Conservation (phyloP, 1,284 basidiomycete genomes). For the Ustilago curta region DNA sequence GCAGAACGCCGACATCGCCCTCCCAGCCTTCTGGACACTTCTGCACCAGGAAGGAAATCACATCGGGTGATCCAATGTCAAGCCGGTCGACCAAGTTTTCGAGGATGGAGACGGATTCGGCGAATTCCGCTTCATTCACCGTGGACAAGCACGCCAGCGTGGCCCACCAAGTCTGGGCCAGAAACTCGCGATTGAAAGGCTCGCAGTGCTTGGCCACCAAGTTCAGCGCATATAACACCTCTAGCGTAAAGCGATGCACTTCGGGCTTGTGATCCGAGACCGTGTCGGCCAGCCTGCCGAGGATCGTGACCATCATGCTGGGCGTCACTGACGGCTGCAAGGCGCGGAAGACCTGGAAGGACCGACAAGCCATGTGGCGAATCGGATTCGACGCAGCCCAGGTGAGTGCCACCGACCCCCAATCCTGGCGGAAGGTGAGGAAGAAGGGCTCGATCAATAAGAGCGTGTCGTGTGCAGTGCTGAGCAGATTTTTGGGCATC, state of each 20-base stretch:
- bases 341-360: conserved; percentile 88
- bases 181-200: conserved; percentile 74
- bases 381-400: conserved; percentile 92
- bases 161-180: conserved; percentile 90
- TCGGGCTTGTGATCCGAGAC: conserved; percentile 79
- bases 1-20: conserved; percentile 76
- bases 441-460: conserved; percentile 35
- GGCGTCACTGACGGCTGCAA: conserved; percentile 81
- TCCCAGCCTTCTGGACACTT: conserved; percentile 82
- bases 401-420: conserved; percentile 82
- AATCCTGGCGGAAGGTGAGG: conserved; percentile 75
- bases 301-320: conserved; percentile 80
- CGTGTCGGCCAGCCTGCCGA: conserved; percentile 86
- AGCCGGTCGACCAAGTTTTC: conserved; percentile 79
- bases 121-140: conserved; percentile 84
- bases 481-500: conserved; percentile 41
- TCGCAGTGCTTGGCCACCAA: conserved; percentile 76
- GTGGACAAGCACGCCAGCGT: conserved; percentile 84
- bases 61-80: conserved; percentile 78
- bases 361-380: conserved; percentile 85
- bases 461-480: conserved; percentile 33
- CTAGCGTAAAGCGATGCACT: conserved; percentile 84
- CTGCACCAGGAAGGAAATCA: conserved; percentile 76
- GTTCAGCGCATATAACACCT: conserved; percentile 83
- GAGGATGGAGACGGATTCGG: conserved; percentile 78